Evolutionary conservation across 2,329 filamentous ascomycete genomes (phyloP), one percentile per base, ranked within the genome.

Genomic region (Calonectria multiphialidica): DNA sequence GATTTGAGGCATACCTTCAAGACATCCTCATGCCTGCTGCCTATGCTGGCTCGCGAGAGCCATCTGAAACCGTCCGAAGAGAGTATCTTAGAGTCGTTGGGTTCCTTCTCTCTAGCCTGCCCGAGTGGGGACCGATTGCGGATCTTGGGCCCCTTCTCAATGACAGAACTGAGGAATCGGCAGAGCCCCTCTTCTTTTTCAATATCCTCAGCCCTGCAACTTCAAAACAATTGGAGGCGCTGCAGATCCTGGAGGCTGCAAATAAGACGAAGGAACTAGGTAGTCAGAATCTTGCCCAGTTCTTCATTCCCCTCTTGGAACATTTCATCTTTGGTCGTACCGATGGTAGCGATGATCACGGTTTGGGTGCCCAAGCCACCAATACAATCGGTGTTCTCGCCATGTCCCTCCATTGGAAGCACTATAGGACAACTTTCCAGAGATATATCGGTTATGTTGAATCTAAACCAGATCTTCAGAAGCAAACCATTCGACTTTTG

Each of bases 151-250:
- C 88, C 6, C 88, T 99, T 13, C 88, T 97, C 45, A 86, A 84
- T 6, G 84, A 85, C 9, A 82, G 84, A 16, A 85, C 93, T 65
- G 95, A 97, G 72, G 94, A 96, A 57, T 83, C 86, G 28, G 82
- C 86, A 1, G 89, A 90, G 70, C 86, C 88, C 13, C 94, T 94
- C 1, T 98, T 99, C 86, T 99, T 98, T 86, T 94, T 91, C 83
- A 98, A 98, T 78, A 92, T 98, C 53, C 87, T 98, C 42, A 96
- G 97, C 80, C 96, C 98, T 59, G 95, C 98, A 64, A 93, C 95
- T 42, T 93, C 97, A 72, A 92, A 95, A 75, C 94, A 98, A 79
- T 88, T 97, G 66, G 93, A 96, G 77, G 96, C 97, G 3, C 86
- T 99, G 44, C 92, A 94, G 71, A 89, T 95, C 69, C 87, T 99